Evolutionary conservation across 495 filamentous ascomycete genomes (phyloP).

Genomic region (Hypoxylon rickii): DNA sequence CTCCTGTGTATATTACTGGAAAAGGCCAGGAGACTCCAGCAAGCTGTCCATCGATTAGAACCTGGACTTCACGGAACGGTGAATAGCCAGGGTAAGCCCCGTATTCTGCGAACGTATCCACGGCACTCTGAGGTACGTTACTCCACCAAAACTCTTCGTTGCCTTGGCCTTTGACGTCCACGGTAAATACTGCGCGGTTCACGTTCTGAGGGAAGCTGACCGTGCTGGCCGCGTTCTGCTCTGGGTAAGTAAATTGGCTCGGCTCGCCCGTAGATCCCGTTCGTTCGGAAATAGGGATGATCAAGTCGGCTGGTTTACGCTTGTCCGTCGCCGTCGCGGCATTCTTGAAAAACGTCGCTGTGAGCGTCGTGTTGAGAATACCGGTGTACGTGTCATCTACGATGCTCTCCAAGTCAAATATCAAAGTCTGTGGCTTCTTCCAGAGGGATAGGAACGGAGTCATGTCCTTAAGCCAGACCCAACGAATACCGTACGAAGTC

Average conservation of each 20-base stretch:
- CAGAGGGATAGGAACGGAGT: constrained; percentile 74
- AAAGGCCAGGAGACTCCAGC: constrained; percentile 90
- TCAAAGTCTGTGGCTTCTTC: constrained; percentile 70
- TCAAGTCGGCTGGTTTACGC: constrained; percentile 63
- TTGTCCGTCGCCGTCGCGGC: constrained; percentile 37
- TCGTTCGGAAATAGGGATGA: constrained; percentile 75
- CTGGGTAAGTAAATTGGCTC: constrained; percentile 73
- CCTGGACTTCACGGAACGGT: constrained; percentile 83
- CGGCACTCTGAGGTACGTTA: constrained; percentile 70
- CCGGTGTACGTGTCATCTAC: constrained; percentile 79
- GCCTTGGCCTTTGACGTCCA: constrained; percentile 79
- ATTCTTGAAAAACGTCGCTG: constrained; percentile 72
- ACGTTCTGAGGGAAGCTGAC: constrained; percentile 66
- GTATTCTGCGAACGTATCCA: constrained; percentile 63
- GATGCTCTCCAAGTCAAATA: constrained; percentile 83
- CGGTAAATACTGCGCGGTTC: constrained; percentile 74
- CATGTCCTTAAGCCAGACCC: constrained; percentile 86
- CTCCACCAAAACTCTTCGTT: constrained; percentile 91
- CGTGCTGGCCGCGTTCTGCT: constrained; percentile 63
- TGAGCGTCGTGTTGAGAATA: constrained; percentile 76
- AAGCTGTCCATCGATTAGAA: constrained; percentile 75
- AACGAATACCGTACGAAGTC: constrained; percentile 69
- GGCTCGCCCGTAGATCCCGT: constrained; percentile 56
- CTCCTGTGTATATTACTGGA: constrained; percentile 87
- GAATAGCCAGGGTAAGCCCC: constrained; percentile 71